These are phyloP conservation scores for Ophiostoma ips DNA, from an alignment of 2,329 filamentous ascomycete genomes.

Conservation along the genomic window DNA sequence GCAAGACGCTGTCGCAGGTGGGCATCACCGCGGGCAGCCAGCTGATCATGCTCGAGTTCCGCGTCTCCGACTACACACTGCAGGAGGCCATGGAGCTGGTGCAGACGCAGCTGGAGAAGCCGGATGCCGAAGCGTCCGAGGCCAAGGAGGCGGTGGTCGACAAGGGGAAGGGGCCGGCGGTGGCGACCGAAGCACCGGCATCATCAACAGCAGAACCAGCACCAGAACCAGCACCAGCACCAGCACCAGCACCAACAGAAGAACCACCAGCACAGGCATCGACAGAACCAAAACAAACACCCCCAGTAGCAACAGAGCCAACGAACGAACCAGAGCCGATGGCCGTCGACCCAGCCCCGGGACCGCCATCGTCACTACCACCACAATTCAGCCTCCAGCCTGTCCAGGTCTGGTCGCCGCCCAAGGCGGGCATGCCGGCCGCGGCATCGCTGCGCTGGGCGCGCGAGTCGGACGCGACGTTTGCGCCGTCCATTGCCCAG, in stretches of 20 bases:
- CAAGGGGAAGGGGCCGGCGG: conserved; percentile 1
- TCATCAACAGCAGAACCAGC: not conserved
- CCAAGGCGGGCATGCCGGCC: conserved; percentile 47
- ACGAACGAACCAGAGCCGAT: no score
- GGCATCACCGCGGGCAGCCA: conserved; percentile 77
- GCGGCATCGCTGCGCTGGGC: conserved; percentile 38
- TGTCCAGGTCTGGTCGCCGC: conserved; percentile 64
- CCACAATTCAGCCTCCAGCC: conserved; percentile 27
- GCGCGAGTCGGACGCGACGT: conserved; percentile 52
- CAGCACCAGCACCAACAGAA: not conserved
- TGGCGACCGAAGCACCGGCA: not conserved
- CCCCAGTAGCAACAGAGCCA: not conserved
- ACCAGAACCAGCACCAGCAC: not conserved
- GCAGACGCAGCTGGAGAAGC: conserved; percentile 31
- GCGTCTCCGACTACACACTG: conserved; percentile 60
- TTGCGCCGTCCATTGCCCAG: conserved; percentile 60
- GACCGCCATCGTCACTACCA: not conserved
- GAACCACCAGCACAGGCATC: conserved; percentile 3
- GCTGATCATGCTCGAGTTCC: conserved; percentile 65
- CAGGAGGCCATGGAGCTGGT: conserved; percentile 80
- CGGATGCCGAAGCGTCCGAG: conserved; percentile 43
- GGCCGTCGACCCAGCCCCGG: not conserved
- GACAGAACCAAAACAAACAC: conserved; percentile 3
- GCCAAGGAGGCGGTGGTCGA: conserved; percentile 11
- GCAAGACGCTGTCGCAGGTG: conserved; percentile 77